Conservation (phyloP, 352 stramenopile genomes). For the Phytopythium chamaehyphon region DNA sequence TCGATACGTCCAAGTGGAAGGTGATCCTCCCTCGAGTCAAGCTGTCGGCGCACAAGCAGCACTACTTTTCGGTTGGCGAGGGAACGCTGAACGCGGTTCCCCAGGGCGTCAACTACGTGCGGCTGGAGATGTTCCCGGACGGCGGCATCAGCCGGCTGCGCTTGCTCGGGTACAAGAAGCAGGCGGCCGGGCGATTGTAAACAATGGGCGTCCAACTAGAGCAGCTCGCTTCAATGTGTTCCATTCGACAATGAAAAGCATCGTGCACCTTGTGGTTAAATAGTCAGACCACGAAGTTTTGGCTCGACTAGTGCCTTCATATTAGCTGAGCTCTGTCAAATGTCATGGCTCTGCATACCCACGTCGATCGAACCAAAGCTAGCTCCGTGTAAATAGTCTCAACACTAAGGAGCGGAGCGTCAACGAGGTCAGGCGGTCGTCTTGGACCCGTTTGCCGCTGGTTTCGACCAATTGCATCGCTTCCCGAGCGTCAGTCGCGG, state of each 20-base stretch:
- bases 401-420: too few species aligned
- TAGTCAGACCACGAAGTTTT: too few species aligned
- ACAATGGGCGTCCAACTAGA: background rate
- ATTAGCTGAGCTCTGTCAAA: background rate
- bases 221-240: too few species aligned
- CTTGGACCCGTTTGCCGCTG: too few species aligned
- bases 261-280: too few species aligned
- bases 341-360: background rate
- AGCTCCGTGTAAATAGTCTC: too few species aligned
- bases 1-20: conserved; percentile 69
- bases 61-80: conserved; percentile 71
- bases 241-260: background rate
- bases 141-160: conserved; percentile 90
- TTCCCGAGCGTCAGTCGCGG: background rate
- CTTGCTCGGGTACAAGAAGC: conserved; percentile 72
- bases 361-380: too few species aligned
- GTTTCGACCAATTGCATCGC: background rate
- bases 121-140: conserved; percentile 93
- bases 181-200: conserved; percentile 27
- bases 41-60: conserved; percentile 82
- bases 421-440: too few species aligned
- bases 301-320: background rate
- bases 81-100: conserved; percentile 53
- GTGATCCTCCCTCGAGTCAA: conserved; percentile 84
- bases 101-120: conserved; percentile 87